Evolutionary conservation across 2,329 filamentous ascomycete genomes (phyloP).

Genomic region (Trichoderma cornu-damae): DNA sequence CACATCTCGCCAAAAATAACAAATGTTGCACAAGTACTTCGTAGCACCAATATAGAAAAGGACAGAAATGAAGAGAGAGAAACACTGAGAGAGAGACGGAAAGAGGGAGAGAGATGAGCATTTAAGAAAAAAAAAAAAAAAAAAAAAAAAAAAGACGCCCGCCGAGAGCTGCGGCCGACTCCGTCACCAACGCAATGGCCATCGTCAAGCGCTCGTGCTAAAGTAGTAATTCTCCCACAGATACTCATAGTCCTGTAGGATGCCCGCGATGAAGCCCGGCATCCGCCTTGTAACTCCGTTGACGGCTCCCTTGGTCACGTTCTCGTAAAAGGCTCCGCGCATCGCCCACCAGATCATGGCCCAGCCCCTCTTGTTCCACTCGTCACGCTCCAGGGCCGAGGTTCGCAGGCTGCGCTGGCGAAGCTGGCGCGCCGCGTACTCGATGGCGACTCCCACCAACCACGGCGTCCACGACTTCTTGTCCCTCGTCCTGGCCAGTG

Average conservation of each 20-base stretch:
- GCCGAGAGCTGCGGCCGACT: neutral
- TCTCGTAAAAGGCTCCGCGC: conserved; percentile 95
- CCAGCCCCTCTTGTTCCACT: conserved; percentile 84
- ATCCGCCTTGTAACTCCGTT: conserved; percentile 68
- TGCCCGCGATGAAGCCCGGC: conserved; percentile 73
- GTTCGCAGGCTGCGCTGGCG: conserved; percentile 69
- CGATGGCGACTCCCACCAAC: conserved; percentile 77
- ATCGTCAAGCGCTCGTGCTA: conserved; percentile 46
- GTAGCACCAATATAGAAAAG: neutral
- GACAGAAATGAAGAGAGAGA: neutral
- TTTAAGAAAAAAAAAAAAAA: no score
- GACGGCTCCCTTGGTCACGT: conserved; percentile 73
- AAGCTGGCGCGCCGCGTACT: conserved; percentile 85
- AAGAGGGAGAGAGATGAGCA: no score
- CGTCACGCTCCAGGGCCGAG: conserved; percentile 82
- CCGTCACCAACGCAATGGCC: neutral
- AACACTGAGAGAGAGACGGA: no score
- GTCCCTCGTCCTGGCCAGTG: conserved; percentile 66
- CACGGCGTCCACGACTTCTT: conserved; percentile 87
- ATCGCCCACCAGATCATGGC: conserved; percentile 92
- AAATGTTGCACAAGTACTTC: neutral
- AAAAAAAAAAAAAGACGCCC: neutral
- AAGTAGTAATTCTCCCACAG: conserved; percentile 99
- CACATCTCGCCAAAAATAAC: neutral
- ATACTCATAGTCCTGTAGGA: conserved; percentile 95